Base-by-base conservation (phyloP, 768 basidiomycete genomes). In the Vararia minispora region DNA sequence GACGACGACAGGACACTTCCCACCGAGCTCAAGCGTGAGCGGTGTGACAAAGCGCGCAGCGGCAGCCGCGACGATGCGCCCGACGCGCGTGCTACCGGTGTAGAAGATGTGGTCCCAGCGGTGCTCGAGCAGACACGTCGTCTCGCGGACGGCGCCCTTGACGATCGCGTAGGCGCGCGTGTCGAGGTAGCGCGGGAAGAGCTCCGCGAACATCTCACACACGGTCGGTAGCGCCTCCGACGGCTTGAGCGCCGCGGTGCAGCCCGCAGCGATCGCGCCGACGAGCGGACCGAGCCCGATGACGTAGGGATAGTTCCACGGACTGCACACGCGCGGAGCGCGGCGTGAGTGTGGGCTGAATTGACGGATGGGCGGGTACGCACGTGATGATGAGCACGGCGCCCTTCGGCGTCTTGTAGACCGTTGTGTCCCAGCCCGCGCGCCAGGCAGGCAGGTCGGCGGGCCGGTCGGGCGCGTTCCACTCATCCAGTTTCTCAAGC, bases 31-130 rank as follows among this genome's bases (percentile, higher is more conserved):
- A 17, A 77, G 62, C 0, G 74, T 73, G 9, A 69, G 35, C 2
- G 75, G 73, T 0, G 72, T 76, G 5, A 75, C 55, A 44, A 71
- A 61, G 46, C 68, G 67, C 3, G 69, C 69, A 1, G 74, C 75
- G 0, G 74, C 74, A 0, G 61, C 52, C 0, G 71, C 57, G 24
- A 76, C 59, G 38, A 75, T 62, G 13, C 69, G 59, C 0, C 59
- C 75, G 13, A 76, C 60, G 6, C 52, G 56, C 10, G 59, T 61
- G 33, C 50, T 52, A 14, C 65, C 72, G 4, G 68, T 74, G 54
- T 64, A 74, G 47, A 65, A 66, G 39, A 72, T 50, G 21, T 53
- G 53, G 30, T 53, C 49, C 55, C 70, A 74, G 46, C 65, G 59
- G 18, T 68, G 53, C 36, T 68, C 64, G 13, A 71, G 48, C 1